A percentile compares a stretch with the other conserved stretches of the same genome.
phyloP scores from a whole-genome alignment of 345 rosid genomes.

The Geranium brycei region DNA sequence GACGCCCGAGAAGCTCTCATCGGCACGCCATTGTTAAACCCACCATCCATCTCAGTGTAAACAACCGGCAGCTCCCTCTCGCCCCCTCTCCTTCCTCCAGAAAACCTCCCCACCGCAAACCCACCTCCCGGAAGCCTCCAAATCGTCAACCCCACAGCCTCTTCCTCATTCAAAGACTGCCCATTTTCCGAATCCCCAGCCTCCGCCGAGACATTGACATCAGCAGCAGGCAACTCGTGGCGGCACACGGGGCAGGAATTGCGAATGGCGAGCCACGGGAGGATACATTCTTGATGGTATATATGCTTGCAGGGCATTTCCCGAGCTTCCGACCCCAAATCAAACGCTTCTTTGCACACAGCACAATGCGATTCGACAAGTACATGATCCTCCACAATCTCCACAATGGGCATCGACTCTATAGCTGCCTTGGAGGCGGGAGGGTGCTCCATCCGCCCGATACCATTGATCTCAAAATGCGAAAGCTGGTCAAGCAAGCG shows the following conservation, averaged over 20 bases:
- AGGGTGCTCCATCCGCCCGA: conserved; percentile 43
- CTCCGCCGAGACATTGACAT: not conserved
- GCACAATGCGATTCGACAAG: conserved; percentile 64
- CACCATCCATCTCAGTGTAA: conserved; percentile 87
- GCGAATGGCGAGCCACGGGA: conserved; percentile 77
- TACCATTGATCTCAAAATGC: conserved; percentile 54
- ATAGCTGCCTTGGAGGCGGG: conserved; percentile 86
- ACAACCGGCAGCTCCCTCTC: conserved; percentile 69
- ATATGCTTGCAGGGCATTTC: conserved; percentile 97
- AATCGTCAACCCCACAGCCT: conserved; percentile 68
- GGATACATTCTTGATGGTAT: conserved; percentile 83
- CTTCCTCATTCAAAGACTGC: conserved; percentile 21
- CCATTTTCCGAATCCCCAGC: not conserved
- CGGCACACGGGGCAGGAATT: conserved; percentile 95
- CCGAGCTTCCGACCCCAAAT: conserved; percentile 48
- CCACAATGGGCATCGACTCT: conserved; percentile 60
- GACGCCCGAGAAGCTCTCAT: conserved; percentile 68
- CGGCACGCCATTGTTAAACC: conserved; percentile 47
- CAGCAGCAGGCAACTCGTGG: conserved; percentile 40
- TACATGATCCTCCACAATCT: conserved; percentile 27
- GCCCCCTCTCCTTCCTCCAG: conserved; percentile 49
- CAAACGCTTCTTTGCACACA: conserved; percentile 74
- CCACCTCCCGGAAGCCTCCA: conserved; percentile 97
- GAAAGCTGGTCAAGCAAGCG: conserved; percentile 68
- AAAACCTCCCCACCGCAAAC: conserved; percentile 84